Percentiles rank a stretch among this genome's conserved stretches.
These are phyloP conservation scores for Vitis labrusca DNA, from an alignment of 164 flowering plant species.

Conservation along the genomic window DNA sequence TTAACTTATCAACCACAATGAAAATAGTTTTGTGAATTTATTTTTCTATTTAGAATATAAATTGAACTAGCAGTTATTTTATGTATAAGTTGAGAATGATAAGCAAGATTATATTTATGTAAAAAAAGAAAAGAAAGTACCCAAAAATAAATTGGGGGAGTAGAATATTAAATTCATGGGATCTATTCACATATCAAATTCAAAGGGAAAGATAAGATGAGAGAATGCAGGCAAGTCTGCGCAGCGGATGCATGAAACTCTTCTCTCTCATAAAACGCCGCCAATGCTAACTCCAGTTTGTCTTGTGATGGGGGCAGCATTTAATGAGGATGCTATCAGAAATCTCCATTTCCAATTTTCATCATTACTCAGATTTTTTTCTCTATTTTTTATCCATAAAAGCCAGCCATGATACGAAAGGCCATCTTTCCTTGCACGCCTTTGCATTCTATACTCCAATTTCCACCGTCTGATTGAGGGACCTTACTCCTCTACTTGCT, in stretches of 20 bases:
- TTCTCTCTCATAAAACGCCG: not conserved
- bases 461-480: not conserved
- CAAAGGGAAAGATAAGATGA: too few relatives aligned
- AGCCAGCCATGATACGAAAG: not conserved
- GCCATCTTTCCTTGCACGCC: not conserved
- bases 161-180: too few relatives aligned
- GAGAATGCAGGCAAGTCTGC: not conserved
- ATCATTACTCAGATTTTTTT: constrained; percentile 2
- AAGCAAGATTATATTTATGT: too few relatives aligned
- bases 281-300: not conserved
- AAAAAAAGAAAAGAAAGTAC: too few relatives aligned
- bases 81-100: too few relatives aligned
- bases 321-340: not conserved
- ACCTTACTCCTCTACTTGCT: too few relatives aligned
- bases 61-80: too few relatives aligned
- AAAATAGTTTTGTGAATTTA: too few relatives aligned
- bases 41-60: too few relatives aligned
- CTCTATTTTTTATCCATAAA: not conserved
- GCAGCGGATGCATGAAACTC: not conserved
- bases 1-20: too few relatives aligned
- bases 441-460: not conserved
- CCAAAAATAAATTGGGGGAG: too few relatives aligned
- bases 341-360: not conserved
- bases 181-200: too few relatives aligned
- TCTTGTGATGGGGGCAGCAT: not conserved